Percentiles rank a stretch among this genome's conserved stretches.
Evolutionary conservation across 352 stramenopile genomes (phyloP).

Genomic region (Phytophthora cactorum): DNA sequence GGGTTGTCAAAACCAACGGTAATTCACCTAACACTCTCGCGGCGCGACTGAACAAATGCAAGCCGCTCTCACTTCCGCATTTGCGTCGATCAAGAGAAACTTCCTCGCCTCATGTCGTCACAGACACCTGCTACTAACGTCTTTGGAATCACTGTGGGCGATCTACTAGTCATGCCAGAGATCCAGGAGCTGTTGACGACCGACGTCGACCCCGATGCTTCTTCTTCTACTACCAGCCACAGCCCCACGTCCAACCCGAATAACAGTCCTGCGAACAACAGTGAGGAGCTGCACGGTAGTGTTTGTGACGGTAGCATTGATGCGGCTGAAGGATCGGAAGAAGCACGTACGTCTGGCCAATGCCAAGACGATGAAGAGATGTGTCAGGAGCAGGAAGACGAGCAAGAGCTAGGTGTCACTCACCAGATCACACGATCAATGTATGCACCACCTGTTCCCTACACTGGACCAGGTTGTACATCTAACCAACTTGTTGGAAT

Average conservation of each 20-base stretch:
- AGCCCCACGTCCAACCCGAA: too few relatives aligned
- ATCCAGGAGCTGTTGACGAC: conserved; percentile 16
- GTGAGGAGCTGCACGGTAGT: not conserved
- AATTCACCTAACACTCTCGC: not conserved
- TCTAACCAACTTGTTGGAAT: not conserved
- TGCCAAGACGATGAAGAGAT: not conserved
- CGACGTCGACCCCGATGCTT: not conserved
- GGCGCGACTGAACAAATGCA: not conserved
- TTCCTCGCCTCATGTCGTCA: conserved; percentile 5
- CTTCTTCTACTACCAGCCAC: not conserved
- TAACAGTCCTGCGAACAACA: not conserved
- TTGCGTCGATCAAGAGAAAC: not conserved
- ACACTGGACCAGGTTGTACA: not conserved
- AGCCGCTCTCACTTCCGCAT: not conserved
- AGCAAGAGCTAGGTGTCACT: not conserved
- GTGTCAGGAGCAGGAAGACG: not conserved
- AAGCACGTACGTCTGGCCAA: not conserved
- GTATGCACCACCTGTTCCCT: conserved; percentile 9
- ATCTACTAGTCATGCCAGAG: conserved; percentile 23
- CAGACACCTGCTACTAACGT: not conserved
- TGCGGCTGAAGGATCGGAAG: not conserved
- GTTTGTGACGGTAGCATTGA: not conserved
- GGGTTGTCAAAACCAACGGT: not conserved
- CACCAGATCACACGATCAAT: conserved; percentile 5
- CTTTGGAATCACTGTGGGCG: conserved; percentile 6